phyloP scores from a whole-genome alignment of 225 moss, liverwort and hornwort genomes.

The Bryum argenteum region DNA sequence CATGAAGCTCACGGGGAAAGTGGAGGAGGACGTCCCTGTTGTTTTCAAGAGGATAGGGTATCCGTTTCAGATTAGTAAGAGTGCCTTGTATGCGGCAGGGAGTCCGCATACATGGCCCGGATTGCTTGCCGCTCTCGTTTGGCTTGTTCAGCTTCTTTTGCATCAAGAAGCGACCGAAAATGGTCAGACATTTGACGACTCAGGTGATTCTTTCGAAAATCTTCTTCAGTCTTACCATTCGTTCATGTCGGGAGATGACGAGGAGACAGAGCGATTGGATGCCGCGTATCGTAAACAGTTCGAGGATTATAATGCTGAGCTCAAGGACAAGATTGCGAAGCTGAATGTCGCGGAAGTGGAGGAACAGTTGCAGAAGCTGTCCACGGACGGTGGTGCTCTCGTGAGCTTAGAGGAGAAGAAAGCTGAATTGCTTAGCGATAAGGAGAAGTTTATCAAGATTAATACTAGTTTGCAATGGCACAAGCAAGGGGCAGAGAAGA shows the following conservation, averaged over 20 bases:
- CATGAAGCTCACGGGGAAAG: slow-evolving; percentile 63
- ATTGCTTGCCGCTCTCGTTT: slow-evolving; percentile 82
- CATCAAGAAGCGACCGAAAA: slow-evolving; percentile 57
- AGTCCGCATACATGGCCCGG: slow-evolving; percentile 95
- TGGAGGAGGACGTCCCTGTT: slow-evolving; percentile 91
- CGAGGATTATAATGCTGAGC: slow-evolving; percentile 46
- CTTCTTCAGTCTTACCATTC: slow-evolving; percentile 48
- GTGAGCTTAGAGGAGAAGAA: slow-evolving; percentile 60
- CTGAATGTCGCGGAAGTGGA: slow-evolving; percentile 48
- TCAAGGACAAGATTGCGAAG: slow-evolving; percentile 42
- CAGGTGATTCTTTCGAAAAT: slow-evolving; percentile 50
- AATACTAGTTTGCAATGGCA: slow-evolving; percentile 62
- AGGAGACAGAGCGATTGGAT: slow-evolving; percentile 46
- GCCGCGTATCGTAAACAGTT: slow-evolving; percentile 45
- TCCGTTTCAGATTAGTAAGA: slow-evolving; percentile 88
- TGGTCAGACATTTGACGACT: slow-evolving; percentile 51
- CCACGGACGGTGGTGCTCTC: slow-evolving; percentile 56
- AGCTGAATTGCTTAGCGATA: slow-evolving; percentile 73
- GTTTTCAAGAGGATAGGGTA: slow-evolving; percentile 86
- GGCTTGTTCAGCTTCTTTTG: slow-evolving; percentile 68
- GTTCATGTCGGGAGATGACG: slow-evolving; percentile 72
- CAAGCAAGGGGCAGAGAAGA: slow-evolving; percentile 75
- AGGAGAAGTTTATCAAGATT: slow-evolving; percentile 65
- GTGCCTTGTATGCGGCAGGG: slow-evolving; percentile 88
- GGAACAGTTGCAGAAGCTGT: slow-evolving; percentile 50